These are phyloP conservation scores for Beta corolliflora DNA, from an alignment of 179 eudicot species.

Conservation along the genomic window DNA sequence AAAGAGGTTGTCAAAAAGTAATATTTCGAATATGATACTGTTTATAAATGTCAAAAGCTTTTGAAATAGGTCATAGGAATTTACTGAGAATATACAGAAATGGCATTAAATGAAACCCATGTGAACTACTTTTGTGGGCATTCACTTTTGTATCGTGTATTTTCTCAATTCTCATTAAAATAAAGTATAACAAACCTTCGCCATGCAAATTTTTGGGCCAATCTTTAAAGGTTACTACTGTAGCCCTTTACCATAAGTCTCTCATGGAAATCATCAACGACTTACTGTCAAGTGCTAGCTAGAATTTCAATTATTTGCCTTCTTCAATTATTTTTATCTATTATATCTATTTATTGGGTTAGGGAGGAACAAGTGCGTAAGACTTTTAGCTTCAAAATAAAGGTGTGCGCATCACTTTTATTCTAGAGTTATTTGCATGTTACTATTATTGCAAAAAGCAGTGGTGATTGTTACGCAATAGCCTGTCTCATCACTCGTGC, in stretches of 20 bases:
- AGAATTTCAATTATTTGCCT: too few relatives aligned
- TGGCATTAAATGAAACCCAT: constrained; percentile 6
- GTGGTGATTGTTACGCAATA: too few relatives aligned
- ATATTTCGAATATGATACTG: background rate
- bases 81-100: background rate
- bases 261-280: background rate
- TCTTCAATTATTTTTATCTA: too few relatives aligned
- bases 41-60: constrained; percentile 9
- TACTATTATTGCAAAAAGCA: too few relatives aligned
- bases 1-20: too few relatives aligned
- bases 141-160: background rate
- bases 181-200: background rate
- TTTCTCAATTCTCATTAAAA: background rate
- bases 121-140: constrained; percentile 1
- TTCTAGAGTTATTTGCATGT: too few relatives aligned
- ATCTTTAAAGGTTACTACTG: background rate
- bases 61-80: constrained; percentile 1
- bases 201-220: background rate
- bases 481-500: too few relatives aligned
- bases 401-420: too few relatives aligned
- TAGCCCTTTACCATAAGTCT: background rate
- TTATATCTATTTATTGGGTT: too few relatives aligned
- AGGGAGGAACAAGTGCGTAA: too few relatives aligned
- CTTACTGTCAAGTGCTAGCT: too few relatives aligned
- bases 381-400: too few relatives aligned